phyloP scores from a whole-genome alignment of 2,329 filamentous ascomycete species.

The Plenodomus biglobosus region DNA sequence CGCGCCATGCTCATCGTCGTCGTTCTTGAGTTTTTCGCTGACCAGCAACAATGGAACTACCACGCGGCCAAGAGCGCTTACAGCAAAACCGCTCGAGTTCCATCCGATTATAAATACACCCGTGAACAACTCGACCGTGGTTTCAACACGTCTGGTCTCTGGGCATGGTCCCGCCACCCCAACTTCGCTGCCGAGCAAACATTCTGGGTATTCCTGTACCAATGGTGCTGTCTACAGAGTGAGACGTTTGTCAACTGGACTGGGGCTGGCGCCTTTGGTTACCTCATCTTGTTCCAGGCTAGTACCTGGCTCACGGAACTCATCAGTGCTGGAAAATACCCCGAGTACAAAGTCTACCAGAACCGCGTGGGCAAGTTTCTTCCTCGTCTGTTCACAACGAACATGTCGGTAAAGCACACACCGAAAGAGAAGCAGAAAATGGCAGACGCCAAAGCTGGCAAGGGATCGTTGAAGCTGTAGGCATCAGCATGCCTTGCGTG shows the following conservation, averaged over 20 bases:
- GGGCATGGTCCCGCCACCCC: constrained; percentile 85
- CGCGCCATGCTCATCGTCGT: constrained; percentile 59
- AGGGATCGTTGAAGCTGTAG: constrained; percentile 16
- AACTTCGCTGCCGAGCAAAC: constrained; percentile 93
- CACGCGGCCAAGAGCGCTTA: constrained; percentile 81
- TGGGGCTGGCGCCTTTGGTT: constrained; percentile 65
- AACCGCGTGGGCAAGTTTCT: constrained; percentile 79
- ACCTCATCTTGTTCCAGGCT: constrained; percentile 82
- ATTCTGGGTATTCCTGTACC: constrained; percentile 85
- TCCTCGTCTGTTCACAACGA: constrained; percentile 54
- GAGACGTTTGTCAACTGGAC: constrained; percentile 77
- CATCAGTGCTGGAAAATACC: constrained; percentile 79
- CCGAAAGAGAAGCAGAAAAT: constrained; percentile 26
- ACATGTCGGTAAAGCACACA: constrained; percentile 31
- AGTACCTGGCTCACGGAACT: constrained; percentile 86
- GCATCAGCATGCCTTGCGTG: constrained; percentile 9
- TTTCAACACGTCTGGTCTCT: constrained; percentile 82
- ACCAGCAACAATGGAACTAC: constrained; percentile 91
- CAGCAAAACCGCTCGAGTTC: constrained; percentile 69
- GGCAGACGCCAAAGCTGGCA: constrained; percentile 21
- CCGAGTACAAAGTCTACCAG: constrained; percentile 85
- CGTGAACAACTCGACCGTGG: constrained; percentile 84
- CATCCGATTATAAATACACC: constrained; percentile 61
- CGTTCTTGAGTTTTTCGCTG: constrained; percentile 75
- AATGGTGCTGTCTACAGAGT: constrained; percentile 79